phyloP scores from a whole-genome alignment of 2,329 filamentous ascomycete species.

The Lachnellula willkommii region DNA sequence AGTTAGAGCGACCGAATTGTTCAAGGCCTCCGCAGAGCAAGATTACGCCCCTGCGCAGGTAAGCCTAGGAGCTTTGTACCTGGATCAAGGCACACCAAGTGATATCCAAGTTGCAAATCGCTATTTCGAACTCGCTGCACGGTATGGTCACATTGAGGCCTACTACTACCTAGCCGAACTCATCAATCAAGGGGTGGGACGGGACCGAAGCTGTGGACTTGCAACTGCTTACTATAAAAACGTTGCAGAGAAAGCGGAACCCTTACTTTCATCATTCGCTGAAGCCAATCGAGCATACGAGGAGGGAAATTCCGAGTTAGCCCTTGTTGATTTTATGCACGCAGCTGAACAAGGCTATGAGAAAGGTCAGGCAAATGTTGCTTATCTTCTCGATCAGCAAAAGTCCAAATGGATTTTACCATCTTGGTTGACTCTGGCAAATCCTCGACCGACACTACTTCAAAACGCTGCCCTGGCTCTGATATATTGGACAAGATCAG shows the following conservation, averaged over 20 bases:
- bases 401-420: conserved; percentile 47
- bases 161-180: conserved; percentile 70
- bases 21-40: conserved; percentile 63
- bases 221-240: conserved; percentile 64
- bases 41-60: conserved; percentile 63
- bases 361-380: conserved; percentile 65
- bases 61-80: conserved; percentile 59
- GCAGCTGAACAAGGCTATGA: conserved; percentile 72
- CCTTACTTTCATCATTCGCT: conserved; percentile 54
- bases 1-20: conserved; percentile 56
- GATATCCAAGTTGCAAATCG: conserved; percentile 48
- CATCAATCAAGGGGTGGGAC: conserved; percentile 58
- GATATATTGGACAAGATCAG: conserved; percentile 92
- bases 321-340: conserved; percentile 63
- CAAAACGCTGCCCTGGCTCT: conserved; percentile 54
- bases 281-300: conserved; percentile 65
- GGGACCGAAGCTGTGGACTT: conserved; percentile 60
- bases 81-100: conserved; percentile 54
- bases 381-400: conserved; percentile 62
- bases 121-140: conserved; percentile 66
- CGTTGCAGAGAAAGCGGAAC: conserved; percentile 53
- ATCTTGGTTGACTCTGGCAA: conserved; percentile 31
- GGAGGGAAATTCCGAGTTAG: conserved; percentile 57
- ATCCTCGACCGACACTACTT: conserved; percentile 39
- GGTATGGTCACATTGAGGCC: conserved; percentile 64